Percentiles rank a stretch among this genome's conserved stretches.
These are phyloP conservation scores for Neonectria magnoliae DNA, from an alignment of 2,329 filamentous ascomycete species.

Conservation along the genomic window DNA sequence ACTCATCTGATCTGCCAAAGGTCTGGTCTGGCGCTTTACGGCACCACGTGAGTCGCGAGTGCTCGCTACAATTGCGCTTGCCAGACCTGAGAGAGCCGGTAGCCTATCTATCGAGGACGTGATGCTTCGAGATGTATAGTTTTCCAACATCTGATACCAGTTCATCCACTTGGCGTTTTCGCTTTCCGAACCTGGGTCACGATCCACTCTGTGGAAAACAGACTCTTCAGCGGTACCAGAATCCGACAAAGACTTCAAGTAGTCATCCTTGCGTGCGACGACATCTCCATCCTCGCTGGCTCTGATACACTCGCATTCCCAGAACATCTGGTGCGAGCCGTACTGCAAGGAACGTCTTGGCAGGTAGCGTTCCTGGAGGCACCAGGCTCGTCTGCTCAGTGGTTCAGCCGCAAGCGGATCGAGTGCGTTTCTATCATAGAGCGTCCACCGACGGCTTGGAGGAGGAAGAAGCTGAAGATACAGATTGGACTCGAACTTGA, in stretches of 20 bases:
- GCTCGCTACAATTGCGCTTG: slow-evolving; percentile 1
- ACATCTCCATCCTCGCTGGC: slow-evolving; percentile 5
- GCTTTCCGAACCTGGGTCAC: background rate
- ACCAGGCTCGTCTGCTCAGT: slow-evolving; percentile 14
- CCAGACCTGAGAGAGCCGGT: slow-evolving; percentile 13
- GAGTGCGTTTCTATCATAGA: background rate
- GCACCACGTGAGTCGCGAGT: slow-evolving; percentile 8
- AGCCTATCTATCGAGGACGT: slow-evolving; percentile 5
- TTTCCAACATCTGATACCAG: slow-evolving; percentile 11
- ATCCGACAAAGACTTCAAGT: background rate
- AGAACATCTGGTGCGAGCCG: slow-evolving; percentile 12
- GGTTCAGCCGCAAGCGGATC: slow-evolving; percentile 2
- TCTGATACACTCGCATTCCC: slow-evolving; percentile 14
- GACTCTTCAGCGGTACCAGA: background rate
- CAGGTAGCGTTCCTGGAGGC: slow-evolving; percentile 13
- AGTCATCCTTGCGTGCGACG: background rate
- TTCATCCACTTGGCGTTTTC: background rate
- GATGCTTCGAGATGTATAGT: slow-evolving; percentile 10
- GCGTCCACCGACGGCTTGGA: background rate
- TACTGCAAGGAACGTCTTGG: slow-evolving; percentile 13
- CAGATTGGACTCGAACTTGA: background rate
- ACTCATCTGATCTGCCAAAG: background rate
- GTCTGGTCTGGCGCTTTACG: slow-evolving; percentile 1
- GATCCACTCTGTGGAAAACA: background rate
- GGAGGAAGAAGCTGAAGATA: background rate